Evolutionary conservation across 2,329 filamentous ascomycete species (phyloP), one percentile per base, ranked within the genome.

Genomic region (Exserohilum turcica): DNA sequence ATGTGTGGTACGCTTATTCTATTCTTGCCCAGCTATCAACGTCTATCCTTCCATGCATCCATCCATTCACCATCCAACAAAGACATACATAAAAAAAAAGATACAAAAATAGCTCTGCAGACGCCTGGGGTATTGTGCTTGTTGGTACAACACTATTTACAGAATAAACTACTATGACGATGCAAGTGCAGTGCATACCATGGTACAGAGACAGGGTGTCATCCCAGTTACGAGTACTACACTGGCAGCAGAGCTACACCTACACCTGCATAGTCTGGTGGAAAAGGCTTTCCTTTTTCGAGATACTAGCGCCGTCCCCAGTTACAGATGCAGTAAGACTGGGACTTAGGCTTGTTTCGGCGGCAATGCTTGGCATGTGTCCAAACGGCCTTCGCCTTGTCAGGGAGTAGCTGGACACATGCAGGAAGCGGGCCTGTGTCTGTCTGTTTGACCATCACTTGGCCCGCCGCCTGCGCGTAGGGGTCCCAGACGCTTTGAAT

Each of bases 261-360:
- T n/a, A n/a, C n/a, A n/a, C n/a, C 21, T 24, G 21, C 4, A 24
- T 24, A 24, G 21, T 24, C 7, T 24, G 21, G 21, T 7, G 21
- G 4, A 24, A 24, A 24, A 24, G 21, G 7, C 4, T 7, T 24
- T 24, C 21, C 21, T 24, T 24, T 24, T 24, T 24, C 4, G 7
- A 24, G 7, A 5, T 4, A 4, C 7, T 24, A 24, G 21, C 21
- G 21, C 21, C 21, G 4, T 24, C 37, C 16, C 31, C 28, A n/a
- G 42, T 44, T 44, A 21, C 31, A 29, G 18, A 2, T 15, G 13
- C 24, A 16, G 24, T 13, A 27, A 16, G 16, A 35, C 24, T 33
- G 18, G 15, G 24, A 28, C 31, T 60, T 45, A 70, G 8, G 58
- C 48, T 10, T 48, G 45, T 53, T 53, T 53, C 50, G 42, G 50